Base-by-base conservation (phyloP, 208 protist genomes). In the Phytomonas sp. region DNA sequence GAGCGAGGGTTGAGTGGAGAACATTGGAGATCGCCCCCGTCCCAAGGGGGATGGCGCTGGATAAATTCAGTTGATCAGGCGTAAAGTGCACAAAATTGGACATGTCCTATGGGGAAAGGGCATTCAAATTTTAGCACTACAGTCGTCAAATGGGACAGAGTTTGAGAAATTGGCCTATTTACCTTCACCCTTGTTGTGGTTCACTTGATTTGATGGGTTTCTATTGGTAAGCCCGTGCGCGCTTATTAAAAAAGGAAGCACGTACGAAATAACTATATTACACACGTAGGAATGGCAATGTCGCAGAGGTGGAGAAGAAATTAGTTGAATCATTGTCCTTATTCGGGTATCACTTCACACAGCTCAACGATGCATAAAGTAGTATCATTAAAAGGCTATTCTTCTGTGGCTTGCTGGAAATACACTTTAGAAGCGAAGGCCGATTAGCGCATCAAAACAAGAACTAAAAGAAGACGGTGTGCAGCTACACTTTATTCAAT, bases 1-100 rank as follows among this genome's bases (percentile, higher is more conserved):
- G 23, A 40, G 60, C 66, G n/a, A 93, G 79, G 30, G 32, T 79
- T 23, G 80, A 85, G 37, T 76, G 75, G 15, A 91, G 62, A n/a
- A 97, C 90, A 1, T 92, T 79, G 33, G 87, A 87, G 43, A 97
- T 83, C 23, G 90, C 88, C 9, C 92, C 92, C n/a, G 87, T 78
- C 28, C 92, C 92, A 23, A 97, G 64, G 2, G 87, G 88, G 0
- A 63, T 73, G 33, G 77, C 83, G 13, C 68, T 70, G 11, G 73
- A 37, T n/a, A 95, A 79, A 67, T 84, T 72, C 17, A 96, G 84
- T 56, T 97, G 82, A 34, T 80, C 71, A 0, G 79, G 32, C 2
- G 75, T 74, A 62, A 93, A 93, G 34, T 89, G 79, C 33, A 76
- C 68, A 26, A 74, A 84, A 51, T 26, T 62, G 53, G 5, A 62